phyloP scores from a whole-genome alignment of 768 basidiomycete genomes.

The Auricularia sp. region DNA sequence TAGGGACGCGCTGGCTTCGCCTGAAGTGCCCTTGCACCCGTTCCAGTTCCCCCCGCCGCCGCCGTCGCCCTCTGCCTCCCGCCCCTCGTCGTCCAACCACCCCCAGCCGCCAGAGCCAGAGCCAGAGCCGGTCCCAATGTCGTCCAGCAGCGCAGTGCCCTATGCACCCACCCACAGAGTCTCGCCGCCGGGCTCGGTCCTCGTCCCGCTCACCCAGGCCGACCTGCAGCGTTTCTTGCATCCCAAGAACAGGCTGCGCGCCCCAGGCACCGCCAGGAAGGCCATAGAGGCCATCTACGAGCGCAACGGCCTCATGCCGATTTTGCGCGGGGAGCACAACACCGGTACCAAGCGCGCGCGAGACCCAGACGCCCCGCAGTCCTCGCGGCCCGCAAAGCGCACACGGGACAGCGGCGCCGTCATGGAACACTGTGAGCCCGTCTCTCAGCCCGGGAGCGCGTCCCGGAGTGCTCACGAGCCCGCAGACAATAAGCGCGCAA shows the following conservation, averaged over 20 bases:
- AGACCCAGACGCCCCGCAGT: conserved; percentile 26
- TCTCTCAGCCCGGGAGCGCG: conserved; percentile 3
- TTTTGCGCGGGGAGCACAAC: conserved; percentile 39
- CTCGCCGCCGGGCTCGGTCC: conserved; percentile 51
- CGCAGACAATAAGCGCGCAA: conserved; percentile 85
- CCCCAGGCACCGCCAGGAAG: conserved; percentile 23
- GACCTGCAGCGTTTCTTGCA: conserved; percentile 46
- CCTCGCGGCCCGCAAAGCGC: conserved; percentile 35
- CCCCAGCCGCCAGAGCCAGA: conserved; percentile 19
- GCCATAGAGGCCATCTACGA: background rate
- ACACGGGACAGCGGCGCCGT: conserved; percentile 66
- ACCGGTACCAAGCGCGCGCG: conserved; percentile 42
- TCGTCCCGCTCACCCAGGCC: conserved; percentile 51
- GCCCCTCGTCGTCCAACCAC: conserved; percentile 12
- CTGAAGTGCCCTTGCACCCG: background rate
- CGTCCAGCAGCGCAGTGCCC: conserved; percentile 31
- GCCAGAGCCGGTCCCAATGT: conserved; percentile 19
- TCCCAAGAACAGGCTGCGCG: conserved; percentile 10
- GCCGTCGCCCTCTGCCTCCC: background rate
- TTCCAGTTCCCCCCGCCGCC: background rate
- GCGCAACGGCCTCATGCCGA: conserved; percentile 29
- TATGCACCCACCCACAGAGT: conserved; percentile 57
- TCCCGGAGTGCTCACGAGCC: background rate
- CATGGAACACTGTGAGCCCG: conserved; percentile 64
- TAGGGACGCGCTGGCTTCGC: conserved; percentile 46